phyloP scores from a whole-genome alignment of 2,329 filamentous ascomycete genomes.

The Metarhizium brunneum region DNA sequence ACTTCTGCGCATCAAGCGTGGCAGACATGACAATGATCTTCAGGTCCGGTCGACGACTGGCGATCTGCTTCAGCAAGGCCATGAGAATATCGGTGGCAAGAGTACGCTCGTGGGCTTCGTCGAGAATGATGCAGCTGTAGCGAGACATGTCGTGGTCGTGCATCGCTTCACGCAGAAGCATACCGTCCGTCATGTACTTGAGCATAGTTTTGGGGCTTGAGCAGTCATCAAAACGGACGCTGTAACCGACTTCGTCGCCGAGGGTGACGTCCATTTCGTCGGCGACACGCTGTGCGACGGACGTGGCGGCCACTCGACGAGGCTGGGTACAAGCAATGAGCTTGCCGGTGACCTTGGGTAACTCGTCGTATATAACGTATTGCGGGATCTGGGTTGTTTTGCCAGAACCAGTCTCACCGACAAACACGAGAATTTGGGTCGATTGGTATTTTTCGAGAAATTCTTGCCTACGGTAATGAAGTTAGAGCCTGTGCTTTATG shows the following conservation, averaged over 20 bases:
- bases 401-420: slow-evolving; percentile 97
- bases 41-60: slow-evolving; percentile 71
- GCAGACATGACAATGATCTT: slow-evolving; percentile 99
- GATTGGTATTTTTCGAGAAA: slow-evolving; percentile 90
- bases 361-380: slow-evolving; percentile 94
- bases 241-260: slow-evolving; percentile 94
- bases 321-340: slow-evolving; percentile 96
- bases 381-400: slow-evolving; percentile 99
- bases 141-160: slow-evolving; percentile 84
- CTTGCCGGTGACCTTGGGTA: slow-evolving; percentile 77
- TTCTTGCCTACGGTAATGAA: slow-evolving; percentile 53
- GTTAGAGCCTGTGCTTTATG: neutral
- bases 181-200: slow-evolving; percentile 99
- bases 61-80: slow-evolving; percentile 88
- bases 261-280: slow-evolving; percentile 91
- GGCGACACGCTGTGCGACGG: slow-evolving; percentile 93
- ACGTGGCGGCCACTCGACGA: slow-evolving; percentile 96
- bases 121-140: slow-evolving; percentile 96
- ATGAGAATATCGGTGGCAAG: slow-evolving; percentile 96
- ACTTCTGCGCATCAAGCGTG: slow-evolving; percentile 94
- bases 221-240: slow-evolving; percentile 96
- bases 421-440: slow-evolving; percentile 93
- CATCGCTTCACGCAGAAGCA: slow-evolving; percentile 94
- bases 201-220: slow-evolving; percentile 82
- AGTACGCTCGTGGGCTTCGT: slow-evolving; percentile 96